phyloP scores from a whole-genome alignment of 2,329 filamentous ascomycete genomes.

The Sporothrix euskadiensis region DNA sequence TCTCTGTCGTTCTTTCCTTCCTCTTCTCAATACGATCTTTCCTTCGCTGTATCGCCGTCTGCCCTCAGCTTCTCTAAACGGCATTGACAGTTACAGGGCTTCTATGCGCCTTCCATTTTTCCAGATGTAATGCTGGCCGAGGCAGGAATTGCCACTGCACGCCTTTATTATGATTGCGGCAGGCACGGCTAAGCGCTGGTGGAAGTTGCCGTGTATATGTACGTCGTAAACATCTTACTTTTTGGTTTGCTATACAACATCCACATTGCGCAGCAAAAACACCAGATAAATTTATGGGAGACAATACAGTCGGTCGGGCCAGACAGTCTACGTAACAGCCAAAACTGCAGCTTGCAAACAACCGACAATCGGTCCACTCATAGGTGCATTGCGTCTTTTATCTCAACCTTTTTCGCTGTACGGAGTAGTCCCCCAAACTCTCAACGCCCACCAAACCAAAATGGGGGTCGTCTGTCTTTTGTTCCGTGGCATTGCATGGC shows the following conservation, averaged over 20 bases:
- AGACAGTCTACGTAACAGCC: not conserved
- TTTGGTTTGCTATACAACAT: not conserved
- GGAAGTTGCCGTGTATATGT: not conserved
- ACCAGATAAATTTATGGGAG: not conserved
- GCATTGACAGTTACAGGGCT: conserved; percentile 13
- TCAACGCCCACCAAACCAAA: conserved; percentile 4
- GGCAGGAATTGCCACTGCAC: not conserved
- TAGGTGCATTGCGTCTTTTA: conserved; percentile 9
- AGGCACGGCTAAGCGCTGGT: not conserved
- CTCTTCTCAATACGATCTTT: not conserved
- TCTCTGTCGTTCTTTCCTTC: not conserved
- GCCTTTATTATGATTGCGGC: not conserved
- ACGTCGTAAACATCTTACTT: not conserved
- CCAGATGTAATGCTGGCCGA: not conserved
- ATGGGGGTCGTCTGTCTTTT: not conserved
- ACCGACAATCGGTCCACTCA: not conserved
- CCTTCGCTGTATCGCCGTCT: not conserved
- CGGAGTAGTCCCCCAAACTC: not conserved
- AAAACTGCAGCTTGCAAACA: not conserved
- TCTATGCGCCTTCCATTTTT: not conserved
- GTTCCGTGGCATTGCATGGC: conserved; percentile 9
- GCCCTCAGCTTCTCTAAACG: not conserved
- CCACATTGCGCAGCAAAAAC: not conserved
- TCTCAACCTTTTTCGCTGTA: not conserved
- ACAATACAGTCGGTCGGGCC: not conserved